These are phyloP conservation scores for Phyllostachys edulis DNA, from an alignment of 176 grass and related monocot genomes.

Conservation along the genomic window DNA sequence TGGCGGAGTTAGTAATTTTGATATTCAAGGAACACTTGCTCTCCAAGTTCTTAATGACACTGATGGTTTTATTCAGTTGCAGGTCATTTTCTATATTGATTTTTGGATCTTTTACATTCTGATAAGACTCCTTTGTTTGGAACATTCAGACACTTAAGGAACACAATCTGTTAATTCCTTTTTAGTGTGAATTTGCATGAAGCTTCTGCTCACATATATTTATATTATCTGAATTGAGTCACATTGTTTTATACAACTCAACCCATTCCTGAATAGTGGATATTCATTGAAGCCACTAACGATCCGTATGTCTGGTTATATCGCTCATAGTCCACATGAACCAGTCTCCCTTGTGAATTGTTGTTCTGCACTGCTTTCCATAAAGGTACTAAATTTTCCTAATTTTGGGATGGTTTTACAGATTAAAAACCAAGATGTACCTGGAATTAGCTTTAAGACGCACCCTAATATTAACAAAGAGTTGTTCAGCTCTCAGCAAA, in stretches of 20 bases:
- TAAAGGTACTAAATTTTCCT: background rate
- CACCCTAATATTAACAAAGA: slow-evolving; percentile 85
- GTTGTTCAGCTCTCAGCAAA: slow-evolving; percentile 67
- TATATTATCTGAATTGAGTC: background rate
- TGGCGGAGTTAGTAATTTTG: slow-evolving; percentile 70
- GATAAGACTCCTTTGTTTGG: background rate
- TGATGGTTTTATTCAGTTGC: slow-evolving; percentile 81
- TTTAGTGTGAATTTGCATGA: slow-evolving; percentile 9
- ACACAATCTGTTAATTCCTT: slow-evolving; percentile 11
- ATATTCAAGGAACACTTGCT: slow-evolving; percentile 87
- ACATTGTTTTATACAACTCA: slow-evolving; percentile 6
- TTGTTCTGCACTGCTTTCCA: background rate
- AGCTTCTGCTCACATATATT: slow-evolving; percentile 4
- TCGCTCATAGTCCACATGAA: background rate
- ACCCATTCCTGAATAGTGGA: background rate
- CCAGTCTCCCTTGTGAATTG: background rate
- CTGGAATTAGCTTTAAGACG: slow-evolving; percentile 83
- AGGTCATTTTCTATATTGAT: slow-evolving; percentile 57
- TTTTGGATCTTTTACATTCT: background rate
- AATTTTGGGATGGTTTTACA: slow-evolving; percentile 38
- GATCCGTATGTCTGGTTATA: background rate
- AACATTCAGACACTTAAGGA: background rate
- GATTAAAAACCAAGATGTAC: slow-evolving; percentile 77
- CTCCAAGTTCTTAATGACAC: slow-evolving; percentile 78
- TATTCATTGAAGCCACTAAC: background rate